A percentile compares a stretch with the other conserved stretches of the same genome.
Evolutionary conservation across 345 rosid genomes (phyloP).

Genomic region (Eucalyptus brandiana): DNA sequence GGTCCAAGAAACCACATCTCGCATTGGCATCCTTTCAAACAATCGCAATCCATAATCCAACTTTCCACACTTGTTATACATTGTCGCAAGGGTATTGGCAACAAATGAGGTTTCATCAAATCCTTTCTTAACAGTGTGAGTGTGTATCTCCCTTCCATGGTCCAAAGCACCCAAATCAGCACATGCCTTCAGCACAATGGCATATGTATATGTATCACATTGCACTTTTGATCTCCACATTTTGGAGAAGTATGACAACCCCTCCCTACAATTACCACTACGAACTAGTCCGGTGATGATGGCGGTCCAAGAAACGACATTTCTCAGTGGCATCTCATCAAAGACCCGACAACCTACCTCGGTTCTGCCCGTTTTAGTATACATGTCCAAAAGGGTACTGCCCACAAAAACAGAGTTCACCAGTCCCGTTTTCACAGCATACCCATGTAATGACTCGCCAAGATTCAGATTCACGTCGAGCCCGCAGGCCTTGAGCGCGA

Average conservation of each 20-base stretch:
- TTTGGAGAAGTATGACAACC: slow-evolving; percentile 45
- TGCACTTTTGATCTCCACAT: slow-evolving; percentile 42
- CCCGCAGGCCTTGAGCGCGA: slow-evolving; percentile 70
- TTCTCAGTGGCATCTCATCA: slow-evolving; percentile 49
- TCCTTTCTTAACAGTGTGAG: slow-evolving; percentile 44
- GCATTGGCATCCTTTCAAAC: slow-evolving; percentile 49
- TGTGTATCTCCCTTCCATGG: slow-evolving; percentile 70
- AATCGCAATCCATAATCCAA: slow-evolving; percentile 39
- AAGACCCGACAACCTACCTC: slow-evolving; percentile 45
- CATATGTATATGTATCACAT: slow-evolving; percentile 44
- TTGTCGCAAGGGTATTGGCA: slow-evolving; percentile 54
- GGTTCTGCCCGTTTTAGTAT: slow-evolving; percentile 37
- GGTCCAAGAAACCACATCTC: slow-evolving; percentile 92
- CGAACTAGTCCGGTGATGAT: slow-evolving; percentile 70
- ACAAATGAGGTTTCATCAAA: slow-evolving; percentile 38
- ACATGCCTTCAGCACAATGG: slow-evolving; percentile 73
- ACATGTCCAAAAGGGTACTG: slow-evolving; percentile 65
- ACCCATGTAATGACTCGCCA: slow-evolving; percentile 68
- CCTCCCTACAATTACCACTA: slow-evolving; percentile 37
- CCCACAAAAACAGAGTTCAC: slow-evolving; percentile 61
- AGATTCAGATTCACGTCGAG: slow-evolving; percentile 17
- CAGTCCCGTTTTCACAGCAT: slow-evolving; percentile 39
- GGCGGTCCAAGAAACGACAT: slow-evolving; percentile 80
- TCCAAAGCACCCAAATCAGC: slow-evolving; percentile 46
- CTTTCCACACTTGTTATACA: slow-evolving; percentile 81